Conservation (phyloP, 2,329 filamentous ascomycete species). For the Aspergillus pseudoviridinutans region DNA sequence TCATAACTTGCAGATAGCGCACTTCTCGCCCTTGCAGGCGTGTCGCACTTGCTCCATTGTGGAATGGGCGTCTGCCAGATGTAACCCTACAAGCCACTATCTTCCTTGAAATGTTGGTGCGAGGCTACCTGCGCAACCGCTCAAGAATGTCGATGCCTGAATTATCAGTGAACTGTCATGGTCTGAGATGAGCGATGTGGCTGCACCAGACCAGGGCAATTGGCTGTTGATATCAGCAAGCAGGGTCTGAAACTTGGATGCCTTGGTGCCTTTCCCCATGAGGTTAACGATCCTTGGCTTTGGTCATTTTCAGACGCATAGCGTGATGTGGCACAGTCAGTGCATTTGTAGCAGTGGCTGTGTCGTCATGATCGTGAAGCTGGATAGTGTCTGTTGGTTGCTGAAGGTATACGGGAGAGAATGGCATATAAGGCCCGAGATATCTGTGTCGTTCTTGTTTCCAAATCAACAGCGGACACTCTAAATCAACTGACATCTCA, state of each 20-base stretch:
- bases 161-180: no score
- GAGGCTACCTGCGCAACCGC: not conserved
- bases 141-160: not conserved
- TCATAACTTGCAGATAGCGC: not conserved
- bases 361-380: not conserved
- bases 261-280: not conserved
- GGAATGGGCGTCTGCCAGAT: not conserved
- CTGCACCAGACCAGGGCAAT: no score
- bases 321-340: not conserved
- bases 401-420: no score
- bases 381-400: not conserved
- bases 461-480: no score
- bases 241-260: not conserved
- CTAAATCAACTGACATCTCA: no score
- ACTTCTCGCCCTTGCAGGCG: not conserved
- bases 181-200: no score
- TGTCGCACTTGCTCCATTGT: not conserved
- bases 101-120: not conserved
- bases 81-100: not conserved
- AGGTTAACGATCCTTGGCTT: not conserved
- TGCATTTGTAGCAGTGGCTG: not conserved
- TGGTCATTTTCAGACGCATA: not conserved
- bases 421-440: not conserved
- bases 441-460: not conserved
- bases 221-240: not conserved